These are phyloP conservation scores for Leccinum longicurvipes DNA, from an alignment of 768 basidiomycete species.

Conservation along the genomic window DNA sequence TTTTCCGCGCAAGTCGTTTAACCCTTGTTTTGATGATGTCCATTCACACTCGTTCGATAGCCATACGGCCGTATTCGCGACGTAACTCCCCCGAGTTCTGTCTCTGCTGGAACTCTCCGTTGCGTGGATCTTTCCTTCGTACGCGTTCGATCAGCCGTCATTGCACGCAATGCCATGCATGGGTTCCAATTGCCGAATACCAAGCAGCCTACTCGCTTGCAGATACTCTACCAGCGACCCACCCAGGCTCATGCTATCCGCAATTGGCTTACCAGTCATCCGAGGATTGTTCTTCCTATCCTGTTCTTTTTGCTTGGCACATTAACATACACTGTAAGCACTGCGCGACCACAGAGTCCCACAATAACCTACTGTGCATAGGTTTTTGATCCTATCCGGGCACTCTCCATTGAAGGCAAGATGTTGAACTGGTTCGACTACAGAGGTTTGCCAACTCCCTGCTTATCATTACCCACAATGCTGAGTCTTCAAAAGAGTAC, in stretches of 20 bases:
- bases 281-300: slow-evolving; percentile 76
- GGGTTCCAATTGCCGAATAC: slow-evolving; percentile 42
- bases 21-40: neutral
- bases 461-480: neutral
- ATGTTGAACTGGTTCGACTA: slow-evolving; percentile 84
- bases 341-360: neutral
- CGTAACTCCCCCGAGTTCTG: slow-evolving; percentile 55
- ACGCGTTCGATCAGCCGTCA: slow-evolving; percentile 63
- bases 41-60: slow-evolving; percentile 34
- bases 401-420: slow-evolving; percentile 78
- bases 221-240: slow-evolving; percentile 58
- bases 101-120: slow-evolving; percentile 64
- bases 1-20: slow-evolving; percentile 61
- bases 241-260: slow-evolving; percentile 64
- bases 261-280: slow-evolving; percentile 85
- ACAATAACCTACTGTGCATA: slow-evolving; percentile 28
- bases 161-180: slow-evolving; percentile 81
- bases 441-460: slow-evolving; percentile 42
- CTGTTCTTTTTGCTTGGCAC: slow-evolving; percentile 87
- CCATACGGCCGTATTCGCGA: slow-evolving; percentile 81
- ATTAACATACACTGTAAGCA: slow-evolving; percentile 77
- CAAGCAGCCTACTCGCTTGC: slow-evolving; percentile 41
- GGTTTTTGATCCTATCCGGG: slow-evolving; percentile 92
- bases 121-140: slow-evolving; percentile 62
- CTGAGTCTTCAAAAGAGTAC: slow-evolving; percentile 48